Conservation (phyloP, 177 flowering plant genomes). For the Vitis hybrid region DNA sequence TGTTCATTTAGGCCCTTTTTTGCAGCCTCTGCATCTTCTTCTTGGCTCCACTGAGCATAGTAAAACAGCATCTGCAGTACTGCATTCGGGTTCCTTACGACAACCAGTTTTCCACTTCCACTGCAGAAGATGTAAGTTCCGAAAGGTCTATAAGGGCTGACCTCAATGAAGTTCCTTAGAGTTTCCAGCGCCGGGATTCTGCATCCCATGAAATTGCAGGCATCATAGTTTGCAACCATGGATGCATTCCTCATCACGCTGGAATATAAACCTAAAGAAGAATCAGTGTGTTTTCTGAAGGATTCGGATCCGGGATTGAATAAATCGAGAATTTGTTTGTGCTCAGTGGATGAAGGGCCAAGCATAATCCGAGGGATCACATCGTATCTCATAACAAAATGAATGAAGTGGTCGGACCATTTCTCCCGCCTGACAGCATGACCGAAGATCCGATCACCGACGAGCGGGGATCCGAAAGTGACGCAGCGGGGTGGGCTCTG, state of each 20-base stretch:
- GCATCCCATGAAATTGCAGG: slow-evolving; percentile 59
- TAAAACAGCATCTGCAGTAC: slow-evolving; percentile 67
- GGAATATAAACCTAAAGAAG: slow-evolving; percentile 20
- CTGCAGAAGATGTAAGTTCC: slow-evolving; percentile 70
- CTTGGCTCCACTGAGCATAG: slow-evolving; percentile 40
- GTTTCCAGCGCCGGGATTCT: slow-evolving; percentile 51
- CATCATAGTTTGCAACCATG: slow-evolving; percentile 51
- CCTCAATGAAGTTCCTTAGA: slow-evolving; percentile 45
- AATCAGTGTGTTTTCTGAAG: no score
- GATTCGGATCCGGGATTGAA: slow-evolving; percentile 29
- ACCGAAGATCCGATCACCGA: slow-evolving; percentile 49
- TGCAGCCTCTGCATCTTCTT: slow-evolving; percentile 24
- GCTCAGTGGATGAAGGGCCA: slow-evolving; percentile 47
- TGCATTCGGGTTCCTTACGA: slow-evolving; percentile 66
- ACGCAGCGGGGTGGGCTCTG: slow-evolving; percentile 41
- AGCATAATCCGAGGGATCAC: slow-evolving; percentile 67
- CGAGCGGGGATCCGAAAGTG: slow-evolving; percentile 82
- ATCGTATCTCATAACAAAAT: slow-evolving; percentile 60
- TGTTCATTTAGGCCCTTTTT: slow-evolving; percentile 51
- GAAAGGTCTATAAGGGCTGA: slow-evolving; percentile 76
- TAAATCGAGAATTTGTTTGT: slow-evolving; percentile 24
- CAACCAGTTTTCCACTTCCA: slow-evolving; percentile 39
- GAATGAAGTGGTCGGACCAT: slow-evolving; percentile 62
- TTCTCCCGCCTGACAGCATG: slow-evolving; percentile 68
- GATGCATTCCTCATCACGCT: slow-evolving; percentile 51